Percentiles rank a stretch among this genome's conserved stretches.
These are phyloP conservation scores for Nidula microcarpa DNA, from an alignment of 768 basidiomycete genomes.

Conservation along the genomic window DNA sequence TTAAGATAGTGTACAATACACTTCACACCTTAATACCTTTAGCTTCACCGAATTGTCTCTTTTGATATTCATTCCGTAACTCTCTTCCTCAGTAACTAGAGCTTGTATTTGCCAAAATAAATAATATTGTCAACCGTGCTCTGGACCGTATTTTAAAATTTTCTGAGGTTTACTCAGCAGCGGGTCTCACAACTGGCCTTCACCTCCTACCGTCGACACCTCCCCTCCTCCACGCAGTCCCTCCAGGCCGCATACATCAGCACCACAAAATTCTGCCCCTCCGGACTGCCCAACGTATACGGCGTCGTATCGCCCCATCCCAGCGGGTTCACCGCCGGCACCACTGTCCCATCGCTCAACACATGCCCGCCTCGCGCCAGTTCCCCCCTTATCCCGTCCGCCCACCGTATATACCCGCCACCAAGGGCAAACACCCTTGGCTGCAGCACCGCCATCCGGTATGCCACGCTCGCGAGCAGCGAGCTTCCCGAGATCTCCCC, in stretches of 20 bases:
- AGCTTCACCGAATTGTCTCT: too few relatives aligned
- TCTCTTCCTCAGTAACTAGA: too few relatives aligned
- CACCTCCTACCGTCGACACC: slow-evolving; percentile 7
- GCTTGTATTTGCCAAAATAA: too few relatives aligned
- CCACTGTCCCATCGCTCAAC: slow-evolving; percentile 22
- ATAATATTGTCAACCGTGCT: too few relatives aligned
- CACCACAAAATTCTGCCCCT: slow-evolving; percentile 36
- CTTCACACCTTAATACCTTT: too few relatives aligned
- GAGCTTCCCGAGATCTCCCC: slow-evolving; percentile 42
- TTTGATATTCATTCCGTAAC: too few relatives aligned
- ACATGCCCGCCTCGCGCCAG: slow-evolving; percentile 24
- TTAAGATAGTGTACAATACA: too few relatives aligned
- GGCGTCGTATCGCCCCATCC: slow-evolving; percentile 31
- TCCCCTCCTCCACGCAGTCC: slow-evolving; percentile 27
- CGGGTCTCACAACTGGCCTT: too few relatives aligned
- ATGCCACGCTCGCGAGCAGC: slow-evolving; percentile 33
- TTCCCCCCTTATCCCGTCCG: slow-evolving; percentile 23
- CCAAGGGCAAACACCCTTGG: slow-evolving; percentile 20
- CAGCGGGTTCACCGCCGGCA: slow-evolving; percentile 36
- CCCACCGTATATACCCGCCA: slow-evolving; percentile 27
- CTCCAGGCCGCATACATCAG: slow-evolving; percentile 39
- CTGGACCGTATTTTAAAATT: too few relatives aligned
- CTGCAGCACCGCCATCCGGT: slow-evolving; percentile 35
- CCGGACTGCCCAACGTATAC: slow-evolving; percentile 33
- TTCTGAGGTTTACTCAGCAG: too few relatives aligned